These are phyloP conservation scores for Colletotrichum costaricense DNA, from an alignment of 2,329 filamentous ascomycete species.

Conservation along the genomic window DNA sequence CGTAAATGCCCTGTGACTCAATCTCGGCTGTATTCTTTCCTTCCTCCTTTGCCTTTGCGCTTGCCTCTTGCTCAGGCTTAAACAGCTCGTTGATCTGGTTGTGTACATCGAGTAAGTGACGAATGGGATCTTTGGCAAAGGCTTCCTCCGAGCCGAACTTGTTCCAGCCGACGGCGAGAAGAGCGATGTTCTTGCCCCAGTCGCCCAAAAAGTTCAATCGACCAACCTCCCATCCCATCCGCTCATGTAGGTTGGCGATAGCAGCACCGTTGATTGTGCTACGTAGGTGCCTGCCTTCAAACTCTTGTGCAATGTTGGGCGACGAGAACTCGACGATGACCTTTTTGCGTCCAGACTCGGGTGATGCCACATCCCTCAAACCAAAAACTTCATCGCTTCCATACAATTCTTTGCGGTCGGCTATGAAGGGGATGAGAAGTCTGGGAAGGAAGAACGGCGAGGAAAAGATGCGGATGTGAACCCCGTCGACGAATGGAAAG, in stretches of 20 bases:
- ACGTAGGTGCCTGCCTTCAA: conserved; percentile 79
- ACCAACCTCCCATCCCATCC: conserved; percentile 76
- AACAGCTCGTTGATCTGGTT: conserved; percentile 74
- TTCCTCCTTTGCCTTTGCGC: conserved; percentile 61
- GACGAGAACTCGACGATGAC: conserved; percentile 80
- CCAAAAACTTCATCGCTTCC: conserved; percentile 71
- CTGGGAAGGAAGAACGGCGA: conserved; percentile 65
- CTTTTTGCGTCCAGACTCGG: conserved; percentile 53
- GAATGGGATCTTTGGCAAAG: conserved; percentile 73
- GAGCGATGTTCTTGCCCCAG: conserved; percentile 79
- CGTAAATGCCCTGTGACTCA: conserved; percentile 55
- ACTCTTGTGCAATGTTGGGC: conserved; percentile 82
- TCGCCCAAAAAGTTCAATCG: conserved; percentile 83
- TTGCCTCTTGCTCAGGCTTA: conserved; percentile 69
- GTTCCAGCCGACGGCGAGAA: conserved; percentile 76
- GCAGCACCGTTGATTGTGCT: conserved; percentile 83
- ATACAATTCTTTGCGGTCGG: conserved; percentile 65
- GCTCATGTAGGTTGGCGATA: conserved; percentile 75
- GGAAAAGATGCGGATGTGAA: conserved; percentile 75
- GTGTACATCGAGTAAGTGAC: conserved; percentile 79
- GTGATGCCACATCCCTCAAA: conserved; percentile 59
- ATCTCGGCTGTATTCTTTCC: conserved; percentile 57
- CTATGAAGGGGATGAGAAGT: conserved; percentile 69
- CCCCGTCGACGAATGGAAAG: conserved; percentile 65
- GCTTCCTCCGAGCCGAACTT: conserved; percentile 75